These are phyloP conservation scores for Chaetomium globosum DNA, from an alignment of 2,329 filamentous ascomycete species.

Conservation along the genomic window DNA sequence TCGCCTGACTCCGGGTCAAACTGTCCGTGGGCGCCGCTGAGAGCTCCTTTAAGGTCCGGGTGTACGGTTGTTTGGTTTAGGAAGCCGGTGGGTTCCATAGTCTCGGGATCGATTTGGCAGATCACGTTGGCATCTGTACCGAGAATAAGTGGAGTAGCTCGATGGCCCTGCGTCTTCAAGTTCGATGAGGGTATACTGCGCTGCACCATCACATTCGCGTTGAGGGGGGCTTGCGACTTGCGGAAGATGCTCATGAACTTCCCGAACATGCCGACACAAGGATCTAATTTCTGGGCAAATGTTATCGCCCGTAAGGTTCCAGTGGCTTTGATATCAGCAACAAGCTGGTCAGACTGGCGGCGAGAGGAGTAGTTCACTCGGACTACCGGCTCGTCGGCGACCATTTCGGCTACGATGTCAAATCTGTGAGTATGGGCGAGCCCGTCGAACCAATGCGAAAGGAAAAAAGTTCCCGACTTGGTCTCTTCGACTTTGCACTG, in stretches of 20 bases:
- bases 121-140: constrained; percentile 54
- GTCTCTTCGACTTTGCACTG: constrained; percentile 62
- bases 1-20: constrained; percentile 74
- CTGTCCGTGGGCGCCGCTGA: constrained; percentile 72
- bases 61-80: constrained; percentile 64
- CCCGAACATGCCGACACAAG: constrained; percentile 71
- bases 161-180: constrained; percentile 2
- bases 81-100: constrained; percentile 71
- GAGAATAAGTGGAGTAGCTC: neutral
- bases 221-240: constrained; percentile 64
- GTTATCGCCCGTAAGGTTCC: constrained; percentile 61
- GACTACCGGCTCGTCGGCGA: constrained; percentile 35
- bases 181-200: neutral
- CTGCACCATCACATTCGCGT: constrained; percentile 59
- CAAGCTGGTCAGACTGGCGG: constrained; percentile 64
- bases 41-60: constrained; percentile 65
- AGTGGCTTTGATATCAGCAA: constrained; percentile 61
- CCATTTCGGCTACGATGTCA: constrained; percentile 54
- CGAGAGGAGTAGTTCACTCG: constrained; percentile 71
- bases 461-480: constrained; percentile 59
- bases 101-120: constrained; percentile 67
- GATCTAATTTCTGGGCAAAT: constrained; percentile 73
- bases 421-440: constrained; percentile 73
- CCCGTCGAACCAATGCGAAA: constrained; percentile 81
- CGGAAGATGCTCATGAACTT: constrained; percentile 72